A percentile compares a stretch with the other conserved stretches of the same genome.
Conservation (phyloP, 768 basidiomycete species). For the Naematelia aurantialba region DNA sequence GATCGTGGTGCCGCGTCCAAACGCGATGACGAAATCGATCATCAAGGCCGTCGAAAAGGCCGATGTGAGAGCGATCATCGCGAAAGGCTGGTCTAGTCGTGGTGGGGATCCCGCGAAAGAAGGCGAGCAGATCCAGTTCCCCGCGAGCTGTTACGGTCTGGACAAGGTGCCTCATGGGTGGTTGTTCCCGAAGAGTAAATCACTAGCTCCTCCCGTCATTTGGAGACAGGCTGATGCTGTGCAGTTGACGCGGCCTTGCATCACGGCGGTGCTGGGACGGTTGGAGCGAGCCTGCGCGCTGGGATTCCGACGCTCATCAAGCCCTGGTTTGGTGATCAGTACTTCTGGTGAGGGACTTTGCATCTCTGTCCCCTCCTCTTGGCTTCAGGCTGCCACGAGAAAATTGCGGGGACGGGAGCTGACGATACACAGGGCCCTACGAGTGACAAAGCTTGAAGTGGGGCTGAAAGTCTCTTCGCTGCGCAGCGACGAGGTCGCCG, state of each 20-base stretch:
- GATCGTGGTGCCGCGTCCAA: slow-evolving; percentile 64
- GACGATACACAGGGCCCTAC: slow-evolving; percentile 53
- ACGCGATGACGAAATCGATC: slow-evolving; percentile 58
- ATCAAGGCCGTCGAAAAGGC: slow-evolving; percentile 62
- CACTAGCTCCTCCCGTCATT: slow-evolving; percentile 46
- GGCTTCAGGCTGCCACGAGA: too few relatives aligned
- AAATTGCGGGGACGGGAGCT: too few relatives aligned
- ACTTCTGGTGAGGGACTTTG: slow-evolving; percentile 44
- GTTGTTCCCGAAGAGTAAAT: slow-evolving; percentile 55
- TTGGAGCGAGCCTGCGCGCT: slow-evolving; percentile 62
- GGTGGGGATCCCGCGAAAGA: slow-evolving; percentile 49
- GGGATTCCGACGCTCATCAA: slow-evolving; percentile 67
- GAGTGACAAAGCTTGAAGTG: slow-evolving; percentile 64
- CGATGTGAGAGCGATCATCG: slow-evolving; percentile 64
- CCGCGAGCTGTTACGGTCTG: slow-evolving; percentile 52
- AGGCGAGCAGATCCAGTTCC: slow-evolving; percentile 55
- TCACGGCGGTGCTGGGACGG: slow-evolving; percentile 70
- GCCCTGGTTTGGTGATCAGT: slow-evolving; percentile 62
- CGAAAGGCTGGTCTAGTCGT: slow-evolving; percentile 65
- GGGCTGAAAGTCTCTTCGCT: slow-evolving; percentile 58
- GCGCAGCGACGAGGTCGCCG: slow-evolving; percentile 55
- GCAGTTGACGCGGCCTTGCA: slow-evolving; percentile 63
- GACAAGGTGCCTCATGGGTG: slow-evolving; percentile 64
- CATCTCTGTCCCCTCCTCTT: not conserved
- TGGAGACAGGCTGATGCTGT: too few relatives aligned